These are phyloP conservation scores for Aspergillus bridgeri DNA, from an alignment of 495 filamentous ascomycete genomes.

Conservation along the genomic window DNA sequence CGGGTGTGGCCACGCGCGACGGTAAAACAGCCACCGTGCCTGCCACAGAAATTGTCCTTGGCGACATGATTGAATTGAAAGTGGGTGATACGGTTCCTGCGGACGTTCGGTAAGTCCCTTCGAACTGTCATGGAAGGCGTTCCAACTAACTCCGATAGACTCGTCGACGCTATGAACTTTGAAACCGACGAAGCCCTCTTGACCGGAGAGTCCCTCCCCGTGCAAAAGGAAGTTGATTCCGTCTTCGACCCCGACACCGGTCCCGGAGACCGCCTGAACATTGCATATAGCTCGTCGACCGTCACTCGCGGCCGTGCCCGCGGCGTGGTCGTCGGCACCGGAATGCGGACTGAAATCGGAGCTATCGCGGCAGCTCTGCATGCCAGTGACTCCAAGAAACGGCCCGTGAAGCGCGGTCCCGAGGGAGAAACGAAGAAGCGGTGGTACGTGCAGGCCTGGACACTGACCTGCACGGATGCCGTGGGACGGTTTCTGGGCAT, in stretches of 20 bases:
- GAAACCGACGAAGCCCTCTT: slow-evolving; percentile 71
- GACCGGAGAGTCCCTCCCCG: slow-evolving; percentile 74
- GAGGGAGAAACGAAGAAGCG: slow-evolving; percentile 58
- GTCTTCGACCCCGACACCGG: slow-evolving; percentile 49
- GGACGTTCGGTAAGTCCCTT: slow-evolving; percentile 47
- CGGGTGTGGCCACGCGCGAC: slow-evolving; percentile 54
- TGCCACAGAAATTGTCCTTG: slow-evolving; percentile 55
- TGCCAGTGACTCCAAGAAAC: slow-evolving; percentile 39
- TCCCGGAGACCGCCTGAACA: slow-evolving; percentile 67
- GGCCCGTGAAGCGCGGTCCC: slow-evolving; percentile 54
- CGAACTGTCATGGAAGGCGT: background rate
- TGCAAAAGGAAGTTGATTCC: slow-evolving; percentile 53
- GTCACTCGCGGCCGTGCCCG: slow-evolving; percentile 67
- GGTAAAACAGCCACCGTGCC: slow-evolving; percentile 50
- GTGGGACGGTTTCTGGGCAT: slow-evolving; percentile 68
- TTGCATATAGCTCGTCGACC: slow-evolving; percentile 68
- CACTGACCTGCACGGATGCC: slow-evolving; percentile 60
- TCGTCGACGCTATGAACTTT: slow-evolving; percentile 67
- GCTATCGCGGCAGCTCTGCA: slow-evolving; percentile 64
- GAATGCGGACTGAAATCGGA: slow-evolving; percentile 70
- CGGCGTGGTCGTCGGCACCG: slow-evolving; percentile 67
- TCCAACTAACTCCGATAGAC: slow-evolving; percentile 24
- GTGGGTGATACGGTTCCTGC: slow-evolving; percentile 83
- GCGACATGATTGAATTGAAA: slow-evolving; percentile 71
- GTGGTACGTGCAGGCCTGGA: slow-evolving; percentile 67